Evolutionary conservation across 768 basidiomycete species (phyloP), one percentile per base, ranked within the genome.

Genomic region (Mycena venus): DNA sequence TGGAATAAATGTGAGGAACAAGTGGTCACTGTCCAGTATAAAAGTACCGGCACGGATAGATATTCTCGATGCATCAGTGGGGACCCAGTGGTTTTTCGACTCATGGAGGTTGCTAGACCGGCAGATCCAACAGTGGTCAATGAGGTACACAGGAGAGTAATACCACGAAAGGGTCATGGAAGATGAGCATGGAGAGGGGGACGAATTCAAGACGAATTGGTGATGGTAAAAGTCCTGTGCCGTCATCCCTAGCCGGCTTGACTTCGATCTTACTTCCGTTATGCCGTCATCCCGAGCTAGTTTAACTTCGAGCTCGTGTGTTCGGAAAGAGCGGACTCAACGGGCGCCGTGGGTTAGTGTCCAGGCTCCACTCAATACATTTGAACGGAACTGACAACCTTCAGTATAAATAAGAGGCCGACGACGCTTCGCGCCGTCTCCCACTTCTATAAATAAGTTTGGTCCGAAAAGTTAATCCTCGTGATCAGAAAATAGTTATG

Each of bases 311-410:
- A 63, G 27, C 34, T 38, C 59, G 36, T 60, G 59, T n/a, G n/a
- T 36, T 23, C 34, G 36, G 36, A 60, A 60, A 60, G 59, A 60
- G 59, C 59, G 59, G 59, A 60, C 59, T 60, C 59, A 21, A 60
- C 36, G 36, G 59, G 59, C 59, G 40, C 36, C 36, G 61, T 63
- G 61, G 27, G 38, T 23, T 63, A 47, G 29, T 63, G 61, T 63
- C 61, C 42, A 63, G 61, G 40, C 61, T 63, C 61, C 42, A 63
- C 61, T 63, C 61, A 47, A 63, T 63, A 27, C 42, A 63, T 31
- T 60, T 47, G 61, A 63, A 63, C 25, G 23, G 61, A 29, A 47
- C 42, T 63, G 61, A 63, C 44, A 63, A 64, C 34, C 19, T 42
- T 49, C 40, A 61, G 60, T 61, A 25, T 61, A 40, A 25, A 61